Evolutionary conservation across 208 protist species (phyloP).

Genomic region (Acanthamoeba healyi): DNA sequence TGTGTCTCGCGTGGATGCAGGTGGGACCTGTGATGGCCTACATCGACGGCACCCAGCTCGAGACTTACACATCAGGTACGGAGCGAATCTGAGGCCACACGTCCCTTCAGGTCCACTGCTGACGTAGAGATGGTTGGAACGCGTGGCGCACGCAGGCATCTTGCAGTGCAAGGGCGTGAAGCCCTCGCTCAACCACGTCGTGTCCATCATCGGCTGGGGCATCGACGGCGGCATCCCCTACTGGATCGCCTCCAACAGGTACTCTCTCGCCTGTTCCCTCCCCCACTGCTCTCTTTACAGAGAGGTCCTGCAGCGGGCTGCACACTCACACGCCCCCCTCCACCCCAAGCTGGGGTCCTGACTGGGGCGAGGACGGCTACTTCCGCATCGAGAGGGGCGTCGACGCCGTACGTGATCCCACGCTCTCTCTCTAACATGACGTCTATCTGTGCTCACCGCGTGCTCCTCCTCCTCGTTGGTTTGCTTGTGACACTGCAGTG

Average conservation of each 20-base stretch:
- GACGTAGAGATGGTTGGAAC: no score
- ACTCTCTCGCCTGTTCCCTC: neutral
- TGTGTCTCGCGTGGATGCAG: neutral
- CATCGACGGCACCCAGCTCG: constrained; percentile 4
- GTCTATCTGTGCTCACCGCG: no score
- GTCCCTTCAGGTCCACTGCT: no score
- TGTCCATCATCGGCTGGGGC: constrained; percentile 88
- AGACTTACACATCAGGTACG: neutral
- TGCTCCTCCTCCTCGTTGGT: no score
- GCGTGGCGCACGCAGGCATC: no score
- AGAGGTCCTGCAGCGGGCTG: no score
- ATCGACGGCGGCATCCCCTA: constrained; percentile 79
- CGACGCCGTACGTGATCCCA: neutral
- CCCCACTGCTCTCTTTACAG: no score
- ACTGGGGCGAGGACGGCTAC: constrained; percentile 83
- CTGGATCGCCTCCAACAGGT: constrained; percentile 82
- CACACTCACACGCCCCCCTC: no score
- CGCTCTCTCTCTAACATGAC: neutral
- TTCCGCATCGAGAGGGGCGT: constrained; percentile 70
- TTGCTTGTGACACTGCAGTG: no score
- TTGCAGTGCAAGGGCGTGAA: neutral
- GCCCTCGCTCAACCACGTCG: constrained; percentile 82
- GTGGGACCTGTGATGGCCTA: constrained; percentile 1
- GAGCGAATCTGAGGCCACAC: no score
- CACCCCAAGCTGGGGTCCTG: constrained; percentile 83